Percentiles rank a stretch among this genome's conserved stretches.
phyloP scores from a whole-genome alignment of 768 basidiomycete genomes.

The Heimioporus sp. region DNA sequence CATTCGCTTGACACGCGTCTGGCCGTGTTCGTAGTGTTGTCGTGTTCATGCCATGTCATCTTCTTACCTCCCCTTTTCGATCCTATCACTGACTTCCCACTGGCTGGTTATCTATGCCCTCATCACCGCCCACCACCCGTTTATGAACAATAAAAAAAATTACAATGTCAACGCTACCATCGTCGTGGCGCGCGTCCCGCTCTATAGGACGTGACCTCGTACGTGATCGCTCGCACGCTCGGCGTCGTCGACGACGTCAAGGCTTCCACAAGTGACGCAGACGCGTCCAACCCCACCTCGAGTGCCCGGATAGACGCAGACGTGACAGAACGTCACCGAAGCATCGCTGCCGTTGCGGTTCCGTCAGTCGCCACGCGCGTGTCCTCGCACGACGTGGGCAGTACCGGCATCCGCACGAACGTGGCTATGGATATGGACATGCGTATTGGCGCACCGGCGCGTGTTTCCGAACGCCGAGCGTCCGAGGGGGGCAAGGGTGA shows the following conservation, averaged over 20 bases:
- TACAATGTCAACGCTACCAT: not conserved
- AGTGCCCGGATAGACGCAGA: not conserved
- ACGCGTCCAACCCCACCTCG: not conserved
- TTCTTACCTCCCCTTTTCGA: not conserved
- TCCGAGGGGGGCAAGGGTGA: slow-evolving; percentile 12
- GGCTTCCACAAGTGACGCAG: slow-evolving; percentile 63
- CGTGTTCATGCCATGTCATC: not conserved
- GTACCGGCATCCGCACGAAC: no score
- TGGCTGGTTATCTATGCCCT: not conserved
- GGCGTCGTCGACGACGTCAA: slow-evolving; percentile 74
- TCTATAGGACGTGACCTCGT: slow-evolving; percentile 72
- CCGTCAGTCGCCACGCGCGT: not conserved
- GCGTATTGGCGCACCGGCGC: not conserved
- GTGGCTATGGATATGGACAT: not conserved
- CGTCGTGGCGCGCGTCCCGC: not conserved
- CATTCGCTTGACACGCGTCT: not conserved
- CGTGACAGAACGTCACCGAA: not conserved
- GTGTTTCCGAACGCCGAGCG: slow-evolving; percentile 9
- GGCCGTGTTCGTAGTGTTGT: not conserved
- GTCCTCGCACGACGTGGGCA: not conserved
- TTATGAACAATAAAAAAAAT: not conserved
- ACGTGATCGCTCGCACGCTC: slow-evolving; percentile 79
- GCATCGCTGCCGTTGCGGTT: not conserved
- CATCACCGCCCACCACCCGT: not conserved
- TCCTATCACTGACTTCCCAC: not conserved